phyloP scores from a whole-genome alignment of 192 early-diverging fungal genomes.

The Nowakowskiella sp. region DNA sequence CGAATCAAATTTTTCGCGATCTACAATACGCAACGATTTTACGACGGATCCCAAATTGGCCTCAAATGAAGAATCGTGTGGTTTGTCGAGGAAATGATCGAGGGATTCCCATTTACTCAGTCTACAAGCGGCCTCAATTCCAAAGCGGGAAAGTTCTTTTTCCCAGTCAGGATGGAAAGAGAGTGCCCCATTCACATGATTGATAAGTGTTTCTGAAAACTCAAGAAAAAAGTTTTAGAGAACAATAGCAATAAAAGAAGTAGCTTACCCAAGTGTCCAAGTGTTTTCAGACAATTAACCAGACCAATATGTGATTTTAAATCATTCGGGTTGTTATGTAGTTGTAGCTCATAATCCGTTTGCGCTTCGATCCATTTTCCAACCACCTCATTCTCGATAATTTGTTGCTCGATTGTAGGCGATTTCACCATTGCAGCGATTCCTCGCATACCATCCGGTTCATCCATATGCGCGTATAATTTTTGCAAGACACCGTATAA shows the following conservation, averaged over 20 bases:
- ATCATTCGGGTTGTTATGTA: constrained; percentile 35
- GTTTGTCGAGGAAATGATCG: constrained; percentile 30
- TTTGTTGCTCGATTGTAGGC: constrained; percentile 53
- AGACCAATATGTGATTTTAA: constrained; percentile 47
- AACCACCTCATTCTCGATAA: constrained; percentile 52
- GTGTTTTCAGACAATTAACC: constrained; percentile 59
- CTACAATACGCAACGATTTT: constrained; percentile 30
- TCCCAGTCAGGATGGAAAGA: constrained; percentile 41
- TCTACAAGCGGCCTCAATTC: constrained; percentile 60
- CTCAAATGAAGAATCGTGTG: constrained; percentile 42
- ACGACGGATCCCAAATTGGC: constrained; percentile 45
- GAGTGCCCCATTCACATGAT: constrained; percentile 33
- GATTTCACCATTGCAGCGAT: constrained; percentile 41
- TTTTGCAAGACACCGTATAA: constrained; percentile 46
- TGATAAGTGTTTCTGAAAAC: constrained; percentile 43
- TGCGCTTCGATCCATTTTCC: constrained; percentile 62
- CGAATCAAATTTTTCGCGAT: constrained; percentile 17
- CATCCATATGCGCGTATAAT: constrained; percentile 60
- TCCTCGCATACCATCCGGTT: constrained; percentile 63
- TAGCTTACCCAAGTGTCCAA: constrained; percentile 58
- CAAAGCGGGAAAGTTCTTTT: constrained; percentile 32
- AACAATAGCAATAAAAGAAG: neutral
- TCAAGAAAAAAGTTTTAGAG: neutral
- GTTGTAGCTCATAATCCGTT: constrained; percentile 49
- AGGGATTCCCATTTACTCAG: constrained; percentile 51